Conservation (phyloP, 2,329 filamentous ascomycete genomes). For the Aspergillus awamori region DNA sequence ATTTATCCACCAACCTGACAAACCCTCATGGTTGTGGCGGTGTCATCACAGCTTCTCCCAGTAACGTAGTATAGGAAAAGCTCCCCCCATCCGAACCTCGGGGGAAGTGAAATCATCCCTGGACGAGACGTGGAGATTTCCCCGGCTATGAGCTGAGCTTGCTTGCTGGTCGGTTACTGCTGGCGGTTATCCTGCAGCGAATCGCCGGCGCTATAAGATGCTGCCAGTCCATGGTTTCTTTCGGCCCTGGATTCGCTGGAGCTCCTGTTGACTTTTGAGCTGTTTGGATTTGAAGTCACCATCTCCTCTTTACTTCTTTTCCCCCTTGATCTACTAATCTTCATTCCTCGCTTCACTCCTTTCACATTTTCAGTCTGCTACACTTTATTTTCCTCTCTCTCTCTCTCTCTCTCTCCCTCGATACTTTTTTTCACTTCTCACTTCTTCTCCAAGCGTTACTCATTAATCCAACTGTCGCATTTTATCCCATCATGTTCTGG, state of each 20-base stretch:
- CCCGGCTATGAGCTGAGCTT: conserved; percentile 22
- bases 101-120: conserved; percentile 26
- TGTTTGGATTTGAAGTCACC: neutral
- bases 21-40: neutral
- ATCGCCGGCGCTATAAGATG: neutral
- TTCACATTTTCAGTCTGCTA: no score
- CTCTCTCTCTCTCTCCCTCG: neutral
- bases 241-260: neutral
- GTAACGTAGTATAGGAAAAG: neutral
- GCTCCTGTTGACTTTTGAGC: neutral
- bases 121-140: conserved; percentile 13
- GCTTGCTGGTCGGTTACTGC: conserved; percentile 1
- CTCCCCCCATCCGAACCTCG: conserved; percentile 24
- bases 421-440: neutral
- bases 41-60: neutral
- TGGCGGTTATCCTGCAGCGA: neutral
- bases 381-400: neutral
- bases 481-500: conserved; percentile 33
- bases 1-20: neutral
- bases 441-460: neutral
- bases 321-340: neutral
- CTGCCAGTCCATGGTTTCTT: neutral
- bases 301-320: conserved; percentile 10
- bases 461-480: neutral
- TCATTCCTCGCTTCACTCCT: neutral